Conservation (phyloP, 2,329 filamentous ascomycete species). For the Sporothrix protearum region DNA sequence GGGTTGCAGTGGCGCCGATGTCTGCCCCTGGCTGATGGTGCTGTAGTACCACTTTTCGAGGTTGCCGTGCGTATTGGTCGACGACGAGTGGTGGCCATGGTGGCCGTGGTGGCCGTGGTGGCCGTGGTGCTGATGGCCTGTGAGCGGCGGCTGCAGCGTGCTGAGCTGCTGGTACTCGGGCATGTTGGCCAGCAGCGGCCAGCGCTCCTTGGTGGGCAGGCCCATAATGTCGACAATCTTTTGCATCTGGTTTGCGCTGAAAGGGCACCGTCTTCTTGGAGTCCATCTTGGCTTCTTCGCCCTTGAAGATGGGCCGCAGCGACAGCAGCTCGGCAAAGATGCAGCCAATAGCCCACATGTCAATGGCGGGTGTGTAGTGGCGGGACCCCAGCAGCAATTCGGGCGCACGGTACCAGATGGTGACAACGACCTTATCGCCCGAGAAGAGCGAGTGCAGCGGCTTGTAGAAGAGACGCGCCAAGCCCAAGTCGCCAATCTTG, state of each 20-base stretch:
- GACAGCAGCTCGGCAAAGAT: conserved; percentile 95
- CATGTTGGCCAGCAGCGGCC: conserved; percentile 81
- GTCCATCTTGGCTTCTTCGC: conserved; percentile 98
- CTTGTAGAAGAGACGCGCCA: conserved; percentile 91
- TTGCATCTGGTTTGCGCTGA: conserved; percentile 97
- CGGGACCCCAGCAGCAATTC: conserved; percentile 86
- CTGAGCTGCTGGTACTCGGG: conserved; percentile 75
- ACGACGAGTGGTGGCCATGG: neutral
- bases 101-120: conserved; percentile 32
- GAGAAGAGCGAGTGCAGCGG: conserved; percentile 86
- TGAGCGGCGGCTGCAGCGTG: conserved; percentile 48
- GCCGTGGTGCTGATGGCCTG: conserved; percentile 38
- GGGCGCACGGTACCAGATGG: conserved; percentile 97
- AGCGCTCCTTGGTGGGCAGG: conserved; percentile 79
- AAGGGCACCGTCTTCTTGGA: conserved; percentile 96
- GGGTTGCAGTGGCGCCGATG: conserved; percentile 42
- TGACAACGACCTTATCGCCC: conserved; percentile 97
- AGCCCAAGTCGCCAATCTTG: conserved; percentile 89
- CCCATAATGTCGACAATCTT: conserved; percentile 98
- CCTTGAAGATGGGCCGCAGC: conserved; percentile 92
- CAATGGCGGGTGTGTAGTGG: conserved; percentile 97
- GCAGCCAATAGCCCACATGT: conserved; percentile 96
- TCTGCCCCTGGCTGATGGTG: conserved; percentile 59
- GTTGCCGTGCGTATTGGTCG: conserved; percentile 35
- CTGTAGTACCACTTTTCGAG: conserved; percentile 79